phyloP scores from a whole-genome alignment of 345 rosid genomes.

The Brassica juncea region DNA sequence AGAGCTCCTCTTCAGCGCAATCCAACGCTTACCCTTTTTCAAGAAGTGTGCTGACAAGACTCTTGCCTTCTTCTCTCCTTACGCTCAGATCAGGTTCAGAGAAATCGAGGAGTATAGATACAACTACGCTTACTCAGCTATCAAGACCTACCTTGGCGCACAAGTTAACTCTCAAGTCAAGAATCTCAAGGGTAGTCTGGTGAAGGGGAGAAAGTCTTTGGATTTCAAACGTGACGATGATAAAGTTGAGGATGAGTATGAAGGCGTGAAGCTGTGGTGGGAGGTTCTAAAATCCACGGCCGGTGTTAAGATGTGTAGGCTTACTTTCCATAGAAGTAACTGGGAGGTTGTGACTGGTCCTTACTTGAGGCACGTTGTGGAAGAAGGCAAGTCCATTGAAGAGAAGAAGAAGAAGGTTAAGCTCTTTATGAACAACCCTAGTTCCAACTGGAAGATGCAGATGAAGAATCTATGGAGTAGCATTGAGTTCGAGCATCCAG shows the following conservation, averaged over 20 bases:
- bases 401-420: constrained; percentile 48
- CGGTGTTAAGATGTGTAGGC: constrained; percentile 29
- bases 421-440: constrained; percentile 52
- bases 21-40: constrained; percentile 27
- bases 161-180: constrained; percentile 31
- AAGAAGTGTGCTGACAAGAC: constrained; percentile 43
- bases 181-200: constrained; percentile 17
- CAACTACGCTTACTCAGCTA: constrained; percentile 49
- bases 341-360: constrained; percentile 43
- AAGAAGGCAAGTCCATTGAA: constrained; percentile 47
- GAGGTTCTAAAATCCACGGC: neutral
- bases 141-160: constrained; percentile 54
- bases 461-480: constrained; percentile 33
- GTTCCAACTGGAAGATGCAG: neutral
- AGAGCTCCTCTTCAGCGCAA: constrained; percentile 3
- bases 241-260: constrained; percentile 19
- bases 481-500: constrained; percentile 43
- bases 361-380: constrained; percentile 47
- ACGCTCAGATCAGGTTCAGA: constrained; percentile 51
- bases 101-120: constrained; percentile 48
- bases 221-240: constrained; percentile 21
- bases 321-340: constrained; percentile 47
- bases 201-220: constrained; percentile 13
- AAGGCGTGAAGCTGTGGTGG: constrained; percentile 30
- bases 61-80: constrained; percentile 44